phyloP scores from a whole-genome alignment of 2,329 filamentous ascomycete species.

The Emergomyces africanus region DNA sequence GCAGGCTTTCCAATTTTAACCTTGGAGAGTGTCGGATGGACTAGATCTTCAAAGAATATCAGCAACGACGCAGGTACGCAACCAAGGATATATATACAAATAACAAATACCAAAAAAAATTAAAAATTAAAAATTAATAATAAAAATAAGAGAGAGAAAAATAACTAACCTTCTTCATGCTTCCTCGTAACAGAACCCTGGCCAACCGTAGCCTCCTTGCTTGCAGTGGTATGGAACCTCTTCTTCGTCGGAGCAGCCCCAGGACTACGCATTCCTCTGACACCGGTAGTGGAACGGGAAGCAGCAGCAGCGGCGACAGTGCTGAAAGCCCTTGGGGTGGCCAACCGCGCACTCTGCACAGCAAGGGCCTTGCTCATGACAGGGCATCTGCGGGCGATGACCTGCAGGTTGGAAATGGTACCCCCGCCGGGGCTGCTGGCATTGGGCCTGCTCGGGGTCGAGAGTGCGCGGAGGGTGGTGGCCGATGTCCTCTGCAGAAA shows the following conservation, averaged over 20 bases:
- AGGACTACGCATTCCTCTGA: constrained; percentile 36
- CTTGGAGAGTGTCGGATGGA: constrained; percentile 5
- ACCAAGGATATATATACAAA: background rate
- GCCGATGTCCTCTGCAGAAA: constrained; percentile 93
- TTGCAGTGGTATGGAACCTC: constrained; percentile 66
- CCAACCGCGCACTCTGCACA: constrained; percentile 50
- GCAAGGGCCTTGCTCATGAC: constrained; percentile 98
- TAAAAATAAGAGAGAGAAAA: too few relatives aligned
- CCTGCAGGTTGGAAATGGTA: constrained; percentile 93
- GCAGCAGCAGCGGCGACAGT: constrained; percentile 22
- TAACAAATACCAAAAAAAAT: background rate
- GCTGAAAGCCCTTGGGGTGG: constrained; percentile 26
- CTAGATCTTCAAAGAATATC: constrained; percentile 1
- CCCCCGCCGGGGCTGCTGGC: constrained; percentile 55
- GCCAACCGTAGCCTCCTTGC: constrained; percentile 68
- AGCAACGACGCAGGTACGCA: background rate
- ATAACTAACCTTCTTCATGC: constrained; percentile 37
- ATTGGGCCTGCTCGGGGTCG: constrained; percentile 50
- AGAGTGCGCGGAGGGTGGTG: constrained; percentile 79
- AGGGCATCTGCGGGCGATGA: constrained; percentile 86
- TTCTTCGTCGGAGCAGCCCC: constrained; percentile 43
- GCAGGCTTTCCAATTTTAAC: background rate
- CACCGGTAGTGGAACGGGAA: constrained; percentile 16
- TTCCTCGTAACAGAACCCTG: constrained; percentile 34
- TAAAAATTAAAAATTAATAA: too few relatives aligned